phyloP scores from a whole-genome alignment of 768 basidiomycete genomes.

The Dioszegia crocea region DNA sequence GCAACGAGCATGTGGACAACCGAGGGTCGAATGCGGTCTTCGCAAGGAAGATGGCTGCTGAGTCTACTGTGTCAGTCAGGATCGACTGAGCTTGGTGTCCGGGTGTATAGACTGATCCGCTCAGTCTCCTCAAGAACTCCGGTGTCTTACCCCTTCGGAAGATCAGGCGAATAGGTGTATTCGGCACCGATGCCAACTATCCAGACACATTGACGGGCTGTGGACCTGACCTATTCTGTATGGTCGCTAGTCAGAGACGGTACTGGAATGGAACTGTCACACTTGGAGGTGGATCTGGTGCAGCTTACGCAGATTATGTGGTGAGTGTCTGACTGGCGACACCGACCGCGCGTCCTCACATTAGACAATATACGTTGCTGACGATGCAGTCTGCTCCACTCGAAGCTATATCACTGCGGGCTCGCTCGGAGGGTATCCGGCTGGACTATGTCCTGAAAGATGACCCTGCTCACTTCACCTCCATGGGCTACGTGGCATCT shows the following conservation, averaged over 20 bases:
- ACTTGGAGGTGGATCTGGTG: slow-evolving; percentile 45
- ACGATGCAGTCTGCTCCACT: slow-evolving; percentile 32
- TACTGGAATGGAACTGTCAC: slow-evolving; percentile 48
- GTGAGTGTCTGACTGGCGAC: too few relatives aligned
- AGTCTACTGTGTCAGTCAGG: slow-evolving; percentile 36
- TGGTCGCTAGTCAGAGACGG: slow-evolving; percentile 25
- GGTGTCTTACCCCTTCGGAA: slow-evolving; percentile 34
- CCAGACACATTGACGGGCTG: slow-evolving; percentile 34
- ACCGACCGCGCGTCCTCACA: too few relatives aligned
- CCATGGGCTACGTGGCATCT: slow-evolving; percentile 32
- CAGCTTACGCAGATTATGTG: slow-evolving; percentile 43
- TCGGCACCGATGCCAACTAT: slow-evolving; percentile 59
- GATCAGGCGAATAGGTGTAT: slow-evolving; percentile 54
- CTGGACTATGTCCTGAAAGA: slow-evolving; percentile 42
- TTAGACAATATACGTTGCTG: too few relatives aligned
- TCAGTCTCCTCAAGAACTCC: slow-evolving; percentile 43
- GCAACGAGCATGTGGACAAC: slow-evolving; percentile 53
- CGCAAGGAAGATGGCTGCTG: slow-evolving; percentile 38
- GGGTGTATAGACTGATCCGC: too few relatives aligned
- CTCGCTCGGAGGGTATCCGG: slow-evolving; percentile 25
- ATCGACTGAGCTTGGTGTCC: background rate
- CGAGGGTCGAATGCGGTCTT: slow-evolving; percentile 61
- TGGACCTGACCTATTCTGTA: slow-evolving; percentile 42
- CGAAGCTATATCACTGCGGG: slow-evolving; percentile 39
- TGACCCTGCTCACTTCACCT: slow-evolving; percentile 27